Base-by-base conservation (phyloP, 2,329 filamentous ascomycete genomes). In the Aspergillus sp. region DNA sequence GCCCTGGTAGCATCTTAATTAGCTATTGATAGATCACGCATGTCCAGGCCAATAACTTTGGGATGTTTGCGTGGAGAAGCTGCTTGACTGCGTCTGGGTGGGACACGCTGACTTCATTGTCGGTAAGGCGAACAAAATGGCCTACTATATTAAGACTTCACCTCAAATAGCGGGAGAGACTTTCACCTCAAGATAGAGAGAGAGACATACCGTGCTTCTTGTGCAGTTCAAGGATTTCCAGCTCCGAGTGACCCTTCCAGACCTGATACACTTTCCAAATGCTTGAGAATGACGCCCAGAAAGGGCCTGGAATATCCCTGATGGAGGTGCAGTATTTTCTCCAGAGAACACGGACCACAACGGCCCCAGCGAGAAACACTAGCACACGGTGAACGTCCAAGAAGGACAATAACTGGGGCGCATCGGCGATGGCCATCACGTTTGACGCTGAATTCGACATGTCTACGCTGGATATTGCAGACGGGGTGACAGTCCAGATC, bases 311-410 rank as follows among this genome's bases (percentile, higher is more conserved):
- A 12, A 79, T 70, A 46, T 78, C 69, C 49, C 71, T 66, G 56
- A 79, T 70, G 0, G 77, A 67, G 1, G 74, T 76, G 40, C 72
- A 65, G 79, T 84, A 80, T 81, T 86, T 75, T 66, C 70, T 59
- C 27, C 57, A 44, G 2, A 64, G 8, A 2, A 52, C 48, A 21
- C 59, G 39, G 3, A 23, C 53, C 17, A 53, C 2, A 8, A 63
- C 12, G 33, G 52, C 46, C 15, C 19, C 23, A 12, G 27, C 6
- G 39, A 44, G 4, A 6, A 52, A 25, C 8, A 21, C 37, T 9
- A 21, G n/a, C 9, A 41, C 17, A n/a, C 48, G 48, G 37, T 51
- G 48, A 0, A 17, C 6, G 1, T 7, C 8, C 15, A 25, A 40
- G 19, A 21, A 56, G 12, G 40, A 47, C 25, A 68, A 66, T 82